These are phyloP conservation scores for Phaeoacremonium minimum DNA, from an alignment of 2,329 filamentous ascomycete genomes.

Conservation along the genomic window DNA sequence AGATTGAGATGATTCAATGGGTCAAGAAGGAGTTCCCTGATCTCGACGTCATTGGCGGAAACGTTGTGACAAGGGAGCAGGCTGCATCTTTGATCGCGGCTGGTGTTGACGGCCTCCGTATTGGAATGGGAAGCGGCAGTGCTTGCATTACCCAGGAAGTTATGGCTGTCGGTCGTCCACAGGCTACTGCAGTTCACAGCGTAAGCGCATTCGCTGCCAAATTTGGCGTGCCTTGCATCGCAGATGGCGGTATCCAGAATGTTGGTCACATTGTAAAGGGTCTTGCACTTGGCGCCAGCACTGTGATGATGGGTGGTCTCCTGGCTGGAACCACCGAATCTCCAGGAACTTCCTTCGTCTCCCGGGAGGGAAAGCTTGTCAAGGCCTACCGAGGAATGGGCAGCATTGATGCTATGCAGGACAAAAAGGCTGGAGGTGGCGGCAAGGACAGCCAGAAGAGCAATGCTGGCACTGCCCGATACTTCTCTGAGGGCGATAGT, in stretches of 20 bases:
- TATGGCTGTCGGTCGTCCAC: constrained; percentile 96
- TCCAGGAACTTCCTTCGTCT: constrained; percentile 93
- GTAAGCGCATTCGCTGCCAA: constrained; percentile 85
- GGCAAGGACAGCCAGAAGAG: constrained; percentile 69
- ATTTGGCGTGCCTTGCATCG: constrained; percentile 97
- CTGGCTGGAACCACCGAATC: constrained; percentile 97
- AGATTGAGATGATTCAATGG: constrained; percentile 97
- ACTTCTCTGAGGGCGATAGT: constrained; percentile 96
- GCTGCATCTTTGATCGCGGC: constrained; percentile 88
- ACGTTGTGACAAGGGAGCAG: constrained; percentile 97
- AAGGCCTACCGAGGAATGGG: constrained; percentile 99
- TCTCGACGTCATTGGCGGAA: constrained; percentile 94
- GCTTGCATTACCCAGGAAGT: constrained; percentile 99
- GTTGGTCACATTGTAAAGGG: constrained; percentile 99
- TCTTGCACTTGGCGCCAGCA: constrained; percentile 86
- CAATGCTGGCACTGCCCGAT: constrained; percentile 94
- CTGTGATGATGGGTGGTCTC: constrained; percentile 99
- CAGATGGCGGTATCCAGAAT: constrained; percentile 96
- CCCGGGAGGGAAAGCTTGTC: constrained; percentile 93
- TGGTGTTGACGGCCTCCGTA: constrained; percentile 92
- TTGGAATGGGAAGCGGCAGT: constrained; percentile 97
- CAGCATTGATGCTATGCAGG: constrained; percentile 98
- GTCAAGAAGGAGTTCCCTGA: constrained; percentile 81
- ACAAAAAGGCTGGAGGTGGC: constrained; percentile 85
- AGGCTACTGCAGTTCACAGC: constrained; percentile 88